Conservation (phyloP, 371 early-diverging fungal genomes). For the Quaeritorhiza haematococci region DNA sequence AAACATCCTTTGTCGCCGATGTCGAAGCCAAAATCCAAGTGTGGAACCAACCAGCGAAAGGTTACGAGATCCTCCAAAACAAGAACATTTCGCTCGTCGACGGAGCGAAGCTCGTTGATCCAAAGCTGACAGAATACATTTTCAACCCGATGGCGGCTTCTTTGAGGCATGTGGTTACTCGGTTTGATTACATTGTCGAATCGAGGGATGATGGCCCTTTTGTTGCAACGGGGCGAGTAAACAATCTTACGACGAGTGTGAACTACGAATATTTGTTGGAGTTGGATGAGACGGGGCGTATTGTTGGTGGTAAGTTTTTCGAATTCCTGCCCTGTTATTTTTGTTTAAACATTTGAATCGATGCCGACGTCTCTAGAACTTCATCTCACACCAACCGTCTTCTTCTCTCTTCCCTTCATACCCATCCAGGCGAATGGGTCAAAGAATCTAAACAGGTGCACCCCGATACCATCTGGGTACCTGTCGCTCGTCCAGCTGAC, state of each 20-base stretch:
- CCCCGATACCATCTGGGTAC: neutral
- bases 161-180: neutral
- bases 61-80: neutral
- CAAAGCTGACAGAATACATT: neutral
- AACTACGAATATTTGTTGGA: neutral
- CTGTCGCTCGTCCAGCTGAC: neutral
- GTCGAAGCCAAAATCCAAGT: neutral
- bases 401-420: too few relatives aligned
- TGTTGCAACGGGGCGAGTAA: neutral
- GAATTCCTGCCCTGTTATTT: too few relatives aligned
- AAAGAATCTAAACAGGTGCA: neutral
- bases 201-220: neutral
- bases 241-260: neutral
- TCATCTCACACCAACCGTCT: too few relatives aligned
- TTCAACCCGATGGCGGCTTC: too few relatives aligned
- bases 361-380: too few relatives aligned
- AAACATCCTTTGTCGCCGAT: neutral
- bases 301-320: neutral
- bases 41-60: neutral
- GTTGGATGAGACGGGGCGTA: neutral
- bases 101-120: neutral
- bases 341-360: too few relatives aligned
- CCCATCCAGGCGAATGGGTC: too few relatives aligned
- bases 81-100: neutral
- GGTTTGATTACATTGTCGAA: neutral